Percentiles rank a stretch among this genome's conserved stretches.
Evolutionary conservation across 495 filamentous ascomycete genomes (phyloP).

Genomic region (Hypoxylon lenormandii): DNA sequence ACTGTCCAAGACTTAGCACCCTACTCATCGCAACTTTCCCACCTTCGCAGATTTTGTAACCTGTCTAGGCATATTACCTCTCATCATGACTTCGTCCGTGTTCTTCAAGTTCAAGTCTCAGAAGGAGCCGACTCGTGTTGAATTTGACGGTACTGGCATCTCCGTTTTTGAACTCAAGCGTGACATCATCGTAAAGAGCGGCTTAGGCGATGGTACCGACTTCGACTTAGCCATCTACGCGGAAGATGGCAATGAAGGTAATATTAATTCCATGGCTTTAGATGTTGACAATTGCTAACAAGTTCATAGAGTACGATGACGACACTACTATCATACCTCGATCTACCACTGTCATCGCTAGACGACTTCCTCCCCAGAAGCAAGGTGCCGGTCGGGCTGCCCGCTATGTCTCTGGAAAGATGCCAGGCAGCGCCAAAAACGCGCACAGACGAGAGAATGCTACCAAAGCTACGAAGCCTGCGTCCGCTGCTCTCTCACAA

Average conservation of each 20-base stretch:
- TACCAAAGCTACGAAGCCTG: conserved; percentile 67
- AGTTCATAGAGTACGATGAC: conserved; percentile 84
- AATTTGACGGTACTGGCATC: conserved; percentile 98
- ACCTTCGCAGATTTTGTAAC: conserved; percentile 30
- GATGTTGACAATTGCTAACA: conserved; percentile 44
- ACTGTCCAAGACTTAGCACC: conserved; percentile 11
- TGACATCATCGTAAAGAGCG: conserved; percentile 94
- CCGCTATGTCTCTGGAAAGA: conserved; percentile 95
- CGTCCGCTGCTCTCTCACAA: conserved; percentile 68
- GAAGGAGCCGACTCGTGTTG: conserved; percentile 91
- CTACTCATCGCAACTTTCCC: conserved; percentile 11
- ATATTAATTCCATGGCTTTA: conserved; percentile 43
- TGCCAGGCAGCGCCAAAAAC: conserved; percentile 89
- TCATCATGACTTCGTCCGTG: conserved; percentile 93
- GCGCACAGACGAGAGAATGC: conserved; percentile 73
- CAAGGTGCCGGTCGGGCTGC: conserved; percentile 87
- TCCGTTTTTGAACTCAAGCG: conserved; percentile 98
- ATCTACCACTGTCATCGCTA: conserved; percentile 91
- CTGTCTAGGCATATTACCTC: conserved; percentile 27
- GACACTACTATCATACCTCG: conserved; percentile 95
- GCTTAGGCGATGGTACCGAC: conserved; percentile 93
- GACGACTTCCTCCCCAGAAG: conserved; percentile 82
- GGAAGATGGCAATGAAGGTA: conserved; percentile 92
- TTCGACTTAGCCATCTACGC: conserved; percentile 95
- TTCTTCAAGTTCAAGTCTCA: conserved; percentile 99